Percentiles rank a stretch among this genome's conserved stretches.
Conservation (phyloP, 305 asterid species). For the Andrographis paniculata region DNA sequence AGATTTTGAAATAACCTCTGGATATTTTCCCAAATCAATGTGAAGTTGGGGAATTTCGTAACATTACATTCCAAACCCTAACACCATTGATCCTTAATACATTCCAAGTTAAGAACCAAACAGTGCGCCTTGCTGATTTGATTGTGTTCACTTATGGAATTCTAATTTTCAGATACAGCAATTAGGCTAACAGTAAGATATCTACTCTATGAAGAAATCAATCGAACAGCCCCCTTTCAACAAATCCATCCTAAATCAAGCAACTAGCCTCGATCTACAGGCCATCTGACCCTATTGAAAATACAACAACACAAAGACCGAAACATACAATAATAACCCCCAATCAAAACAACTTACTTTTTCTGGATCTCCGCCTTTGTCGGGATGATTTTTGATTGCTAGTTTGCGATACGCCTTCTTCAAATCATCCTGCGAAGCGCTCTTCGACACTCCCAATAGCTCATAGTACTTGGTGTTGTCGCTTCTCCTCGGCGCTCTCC, state of each 20-base stretch:
- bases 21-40: too few relatives aligned
- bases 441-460: constrained; percentile 58
- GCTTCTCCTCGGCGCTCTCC: constrained; percentile 73
- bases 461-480: constrained; percentile 82
- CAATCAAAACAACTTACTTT: constrained; percentile 32
- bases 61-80: too few relatives aligned
- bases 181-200: too few relatives aligned
- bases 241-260: neutral
- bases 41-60: too few relatives aligned
- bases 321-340: neutral
- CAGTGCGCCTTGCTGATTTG: neutral
- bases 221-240: too few relatives aligned
- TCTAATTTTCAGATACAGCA: too few relatives aligned
- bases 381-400: constrained; percentile 83
- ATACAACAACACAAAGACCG: neutral
- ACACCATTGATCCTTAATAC: neutral
- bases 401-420: constrained; percentile 83
- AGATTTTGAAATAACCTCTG: too few relatives aligned
- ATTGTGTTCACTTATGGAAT: too few relatives aligned
- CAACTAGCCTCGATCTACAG: neutral
- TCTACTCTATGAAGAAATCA: too few relatives aligned
- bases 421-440: constrained; percentile 67
- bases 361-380: constrained; percentile 91
- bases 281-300: neutral
- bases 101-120: too few relatives aligned